Evolutionary conservation across 2,329 filamentous ascomycete genomes (phyloP).

Genomic region (Hirsutella rhossiliensis): DNA sequence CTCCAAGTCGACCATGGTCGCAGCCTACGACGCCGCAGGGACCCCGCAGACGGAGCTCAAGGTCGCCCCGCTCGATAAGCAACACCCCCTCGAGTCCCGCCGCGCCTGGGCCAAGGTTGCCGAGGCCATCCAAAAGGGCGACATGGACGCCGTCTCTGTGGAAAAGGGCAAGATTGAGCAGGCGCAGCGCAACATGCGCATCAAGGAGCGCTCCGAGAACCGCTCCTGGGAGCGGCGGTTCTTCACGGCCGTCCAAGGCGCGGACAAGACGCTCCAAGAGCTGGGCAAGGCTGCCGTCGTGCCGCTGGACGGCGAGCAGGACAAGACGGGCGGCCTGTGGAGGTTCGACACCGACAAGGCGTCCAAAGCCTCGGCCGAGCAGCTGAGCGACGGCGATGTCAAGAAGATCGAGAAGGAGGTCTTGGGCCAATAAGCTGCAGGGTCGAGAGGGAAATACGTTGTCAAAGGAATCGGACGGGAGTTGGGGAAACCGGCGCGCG

Average conservation of each 20-base stretch:
- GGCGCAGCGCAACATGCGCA: conserved; percentile 63
- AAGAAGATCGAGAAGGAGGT: conserved; percentile 32
- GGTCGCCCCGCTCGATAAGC: conserved; percentile 61
- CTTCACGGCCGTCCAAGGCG: conserved; percentile 47
- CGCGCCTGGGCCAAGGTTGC: conserved; percentile 83
- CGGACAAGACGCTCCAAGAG: conserved; percentile 30
- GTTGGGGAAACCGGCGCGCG: too few species aligned
- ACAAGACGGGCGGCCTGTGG: conserved; percentile 51
- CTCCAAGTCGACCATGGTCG: conserved; percentile 35
- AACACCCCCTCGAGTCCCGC: conserved; percentile 79
- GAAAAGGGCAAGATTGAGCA: conserved; percentile 90
- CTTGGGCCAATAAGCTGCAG: conserved; percentile 20
- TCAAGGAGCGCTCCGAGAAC: conserved; percentile 62
- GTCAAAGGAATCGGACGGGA: neutral
- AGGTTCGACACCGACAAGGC: conserved; percentile 40
- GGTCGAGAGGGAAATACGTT: neutral
- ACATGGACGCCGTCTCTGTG: conserved; percentile 66
- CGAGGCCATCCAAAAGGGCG: conserved; percentile 63
- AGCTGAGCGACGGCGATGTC: conserved; percentile 26
- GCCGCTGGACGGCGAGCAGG: conserved; percentile 37
- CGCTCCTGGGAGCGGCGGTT: conserved; percentile 73
- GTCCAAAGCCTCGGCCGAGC: conserved; percentile 21
- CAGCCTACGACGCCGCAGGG: conserved; percentile 47
- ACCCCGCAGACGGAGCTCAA: conserved; percentile 53
- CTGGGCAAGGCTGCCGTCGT: conserved; percentile 36